These are phyloP conservation scores for Eurotiales sp. DNA, from an alignment of 2,329 filamentous ascomycete genomes.

Conservation along the genomic window DNA sequence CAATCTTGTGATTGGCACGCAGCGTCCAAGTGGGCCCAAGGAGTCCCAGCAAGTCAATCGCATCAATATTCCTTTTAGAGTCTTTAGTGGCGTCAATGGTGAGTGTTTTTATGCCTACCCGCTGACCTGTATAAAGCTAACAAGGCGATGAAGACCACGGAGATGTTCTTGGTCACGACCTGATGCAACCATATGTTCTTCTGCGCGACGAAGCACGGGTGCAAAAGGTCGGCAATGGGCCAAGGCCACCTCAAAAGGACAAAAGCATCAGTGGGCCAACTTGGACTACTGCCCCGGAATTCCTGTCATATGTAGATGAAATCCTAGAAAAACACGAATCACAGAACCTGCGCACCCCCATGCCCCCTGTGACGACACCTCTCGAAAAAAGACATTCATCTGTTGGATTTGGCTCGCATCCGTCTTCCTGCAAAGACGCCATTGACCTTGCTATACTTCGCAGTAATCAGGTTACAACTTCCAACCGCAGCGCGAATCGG, in stretches of 20 bases:
- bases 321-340: slow-evolving; percentile 51
- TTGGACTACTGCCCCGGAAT: slow-evolving; percentile 57
- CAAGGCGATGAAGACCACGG: slow-evolving; percentile 54
- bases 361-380: slow-evolving; percentile 66
- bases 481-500: slow-evolving; percentile 79
- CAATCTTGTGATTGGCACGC: slow-evolving; percentile 85
- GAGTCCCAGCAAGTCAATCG: slow-evolving; percentile 78
- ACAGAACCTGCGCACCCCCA: slow-evolving; percentile 52
- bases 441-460: slow-evolving; percentile 88
- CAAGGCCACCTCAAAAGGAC: slow-evolving; percentile 36
- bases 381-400: slow-evolving; percentile 57
- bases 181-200: slow-evolving; percentile 91
- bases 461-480: slow-evolving; percentile 64
- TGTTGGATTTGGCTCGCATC: slow-evolving; percentile 49
- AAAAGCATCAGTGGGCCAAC: slow-evolving; percentile 41
- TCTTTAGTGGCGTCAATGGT: slow-evolving; percentile 87
- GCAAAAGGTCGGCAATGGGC: slow-evolving; percentile 44
- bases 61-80: slow-evolving; percentile 88
- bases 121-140: slow-evolving; percentile 20
- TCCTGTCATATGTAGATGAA: slow-evolving; percentile 72
- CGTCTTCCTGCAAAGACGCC: slow-evolving; percentile 69
- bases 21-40: slow-evolving; percentile 71
- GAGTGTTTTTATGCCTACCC: slow-evolving; percentile 17
- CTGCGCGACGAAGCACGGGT: slow-evolving; percentile 76
- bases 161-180: slow-evolving; percentile 84